Base-by-base conservation (phyloP, 1,139 yeast species). In the Hyphopichia wangnamkhiaoensis region DNA sequence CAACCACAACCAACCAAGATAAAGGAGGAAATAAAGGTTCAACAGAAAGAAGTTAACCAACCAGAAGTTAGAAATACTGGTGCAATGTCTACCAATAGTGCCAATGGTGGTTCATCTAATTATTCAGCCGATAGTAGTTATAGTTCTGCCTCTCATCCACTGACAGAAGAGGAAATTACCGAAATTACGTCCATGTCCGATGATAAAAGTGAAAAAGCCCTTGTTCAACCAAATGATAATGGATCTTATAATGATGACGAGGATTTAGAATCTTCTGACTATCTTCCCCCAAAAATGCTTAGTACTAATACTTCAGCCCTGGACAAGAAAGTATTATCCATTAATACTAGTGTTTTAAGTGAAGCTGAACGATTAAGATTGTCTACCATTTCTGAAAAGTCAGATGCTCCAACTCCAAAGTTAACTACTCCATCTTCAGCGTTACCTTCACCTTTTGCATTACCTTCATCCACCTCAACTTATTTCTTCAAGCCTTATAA, bases 401-500 rank as follows among this genome's bases (percentile, higher is more conserved):
- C 45, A 5, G 31, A 29, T 26, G 37, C 37, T 2, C 35, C 41
- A 6, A 34, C 36, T 14, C 31, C 41, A 5, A 31, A 46, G 46
- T 37, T 57, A 20, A 24, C 10, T 54, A 57, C 33, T 45, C 54
- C 9, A 28, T 58, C 25, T 5, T 25, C 68, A 27, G 47, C 56
- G 8, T 44, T 56, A 33, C 76, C 65, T 2, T 56, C 69, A 18
- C 71, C 77, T 6, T 71, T 71, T 58, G 76, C 76, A 8, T 61
- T 71, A 45, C 77, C 77, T 3, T 65, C 74, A 2, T 70, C 76
- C 2, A 68, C 76, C 0, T 70, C 76, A 0, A 63, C 62, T 16
- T 58, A 67, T 37, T 71, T 69, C 47, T 71, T 71, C 56, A 68
- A 67, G 38, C 67, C 59, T n/a, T 53, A 57, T 35, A 33, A 46